Base-by-base conservation (phyloP, 2,329 filamentous ascomycete genomes). In the Periconia sp. region DNA sequence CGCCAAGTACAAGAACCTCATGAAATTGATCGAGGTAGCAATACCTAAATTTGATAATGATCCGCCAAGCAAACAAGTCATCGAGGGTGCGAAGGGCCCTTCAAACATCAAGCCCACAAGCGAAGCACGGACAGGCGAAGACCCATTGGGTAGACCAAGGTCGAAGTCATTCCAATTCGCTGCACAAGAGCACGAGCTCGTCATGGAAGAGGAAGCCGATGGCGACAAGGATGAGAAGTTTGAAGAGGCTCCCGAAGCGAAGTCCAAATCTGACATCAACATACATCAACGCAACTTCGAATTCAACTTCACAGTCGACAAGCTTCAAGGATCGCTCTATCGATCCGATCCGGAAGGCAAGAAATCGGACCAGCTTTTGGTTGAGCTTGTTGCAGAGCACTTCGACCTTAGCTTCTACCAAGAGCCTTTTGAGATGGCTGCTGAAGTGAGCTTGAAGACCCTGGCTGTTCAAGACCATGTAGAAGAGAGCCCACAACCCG, bases 301-400 rank as follows among this genome's bases (percentile, higher is more conserved):
- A 66, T 89, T 99, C 74, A 95, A 92, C 55, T 99, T 99, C 69
- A 91, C 89, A 7, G 94, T 99, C 24, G 94, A 96, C 61, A 90
- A 88, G 48, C 80, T 99, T 32, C 92, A 95, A 70, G 94, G 94
- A 2, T 97, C 94, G 1, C 77, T 99, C 1, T 99, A 89, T 69
- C 84, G 86, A 51, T 90, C 92, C 42, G 91, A 96, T 58, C 83
- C 88, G 0, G 86, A 92, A 55, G 84, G 85, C 33, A 81, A 81
- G 48, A 85, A 85, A 50, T 81, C 85, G 0, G 95, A 99, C 59
- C 78, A 88, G 40, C 76, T 99, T 2, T 78, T 99, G 7, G 92
- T 95, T 2, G 92, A 97, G 61, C 75, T 99, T 6, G 86, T 97
- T 23, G 94, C 94, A 0, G 88, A 97, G 67, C 81, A 87, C 10